Percentiles rank a stretch among this genome's conserved stretches.
Evolutionary conservation across 805 yeast genomes (phyloP).

Genomic region (Lipomyces oligophaga): DNA sequence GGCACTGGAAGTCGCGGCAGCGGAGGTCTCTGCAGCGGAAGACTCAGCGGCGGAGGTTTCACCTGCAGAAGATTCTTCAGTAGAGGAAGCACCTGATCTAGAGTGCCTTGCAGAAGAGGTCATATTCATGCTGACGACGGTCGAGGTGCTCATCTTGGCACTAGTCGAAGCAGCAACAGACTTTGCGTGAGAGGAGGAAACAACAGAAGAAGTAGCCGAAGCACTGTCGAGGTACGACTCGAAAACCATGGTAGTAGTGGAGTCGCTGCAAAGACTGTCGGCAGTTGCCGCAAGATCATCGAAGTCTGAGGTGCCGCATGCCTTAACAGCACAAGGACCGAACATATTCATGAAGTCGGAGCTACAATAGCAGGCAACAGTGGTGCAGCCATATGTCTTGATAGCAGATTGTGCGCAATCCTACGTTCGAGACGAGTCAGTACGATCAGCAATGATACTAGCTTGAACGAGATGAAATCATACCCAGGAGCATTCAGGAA

Average conservation of each 20-base stretch:
- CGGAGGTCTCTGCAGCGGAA: slow-evolving; percentile 3
- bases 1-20: slow-evolving; percentile 5
- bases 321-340: background rate
- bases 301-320: background rate
- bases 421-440: too few species aligned
- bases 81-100: too few species aligned
- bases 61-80: too few species aligned
- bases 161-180: background rate
- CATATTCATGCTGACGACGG: too few species aligned
- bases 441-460: too few species aligned
- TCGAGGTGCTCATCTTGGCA: too few species aligned
- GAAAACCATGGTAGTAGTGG: background rate
- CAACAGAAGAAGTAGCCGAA: background rate
- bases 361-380: background rate
- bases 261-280: background rate
- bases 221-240: background rate
- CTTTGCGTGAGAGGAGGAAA: background rate
- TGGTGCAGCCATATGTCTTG: background rate
- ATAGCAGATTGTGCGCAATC: background rate
- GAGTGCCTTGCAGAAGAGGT: too few species aligned
- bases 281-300: background rate
- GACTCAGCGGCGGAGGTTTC: background rate
- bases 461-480: too few species aligned
- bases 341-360: background rate
- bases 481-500: too few species aligned